Percentiles rank a stretch among this genome's conserved stretches.
Evolutionary conservation across 129 eudicot genomes (phyloP).

Genomic region (Escallonia rubra): DNA sequence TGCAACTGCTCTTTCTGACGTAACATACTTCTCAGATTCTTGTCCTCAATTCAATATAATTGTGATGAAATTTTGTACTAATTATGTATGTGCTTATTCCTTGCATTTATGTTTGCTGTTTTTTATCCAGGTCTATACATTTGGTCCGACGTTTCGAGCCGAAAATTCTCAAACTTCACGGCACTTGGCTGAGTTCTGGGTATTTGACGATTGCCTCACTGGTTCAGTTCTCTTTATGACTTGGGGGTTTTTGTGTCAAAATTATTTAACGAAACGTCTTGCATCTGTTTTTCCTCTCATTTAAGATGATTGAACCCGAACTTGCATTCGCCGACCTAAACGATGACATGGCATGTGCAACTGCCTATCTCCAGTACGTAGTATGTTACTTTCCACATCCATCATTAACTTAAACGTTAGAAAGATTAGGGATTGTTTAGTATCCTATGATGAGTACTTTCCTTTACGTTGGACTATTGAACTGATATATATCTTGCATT

Average conservation of each 20-base stretch:
- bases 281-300: conserved; percentile 18
- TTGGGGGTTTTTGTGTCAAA: neutral
- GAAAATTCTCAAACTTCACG: conserved; percentile 96
- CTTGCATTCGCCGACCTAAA: conserved; percentile 94
- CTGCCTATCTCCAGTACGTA: conserved; percentile 99
- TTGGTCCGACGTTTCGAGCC: conserved; percentile 98
- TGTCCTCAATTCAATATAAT: neutral
- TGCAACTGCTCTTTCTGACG: conserved; percentile 98
- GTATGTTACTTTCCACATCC: conserved; percentile 70
- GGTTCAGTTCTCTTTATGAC: conserved; percentile 2
- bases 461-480: neutral
- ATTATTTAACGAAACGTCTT: neutral
- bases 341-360: conserved; percentile 99
- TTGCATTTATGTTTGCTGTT: too few relatives aligned
- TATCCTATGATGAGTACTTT: neutral
- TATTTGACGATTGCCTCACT: conserved; percentile 15
- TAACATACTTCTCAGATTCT: conserved; percentile 23
- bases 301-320: conserved; percentile 98
- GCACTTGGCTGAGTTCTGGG: conserved; percentile 99
- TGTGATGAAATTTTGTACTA: neutral
- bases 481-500: conserved; percentile 5
- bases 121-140: conserved; percentile 78
- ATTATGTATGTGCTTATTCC: neutral
- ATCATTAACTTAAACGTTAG: neutral
- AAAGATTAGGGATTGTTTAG: neutral